phyloP scores from a whole-genome alignment of 257 asterid species.

The Gentiana macrophylla region DNA sequence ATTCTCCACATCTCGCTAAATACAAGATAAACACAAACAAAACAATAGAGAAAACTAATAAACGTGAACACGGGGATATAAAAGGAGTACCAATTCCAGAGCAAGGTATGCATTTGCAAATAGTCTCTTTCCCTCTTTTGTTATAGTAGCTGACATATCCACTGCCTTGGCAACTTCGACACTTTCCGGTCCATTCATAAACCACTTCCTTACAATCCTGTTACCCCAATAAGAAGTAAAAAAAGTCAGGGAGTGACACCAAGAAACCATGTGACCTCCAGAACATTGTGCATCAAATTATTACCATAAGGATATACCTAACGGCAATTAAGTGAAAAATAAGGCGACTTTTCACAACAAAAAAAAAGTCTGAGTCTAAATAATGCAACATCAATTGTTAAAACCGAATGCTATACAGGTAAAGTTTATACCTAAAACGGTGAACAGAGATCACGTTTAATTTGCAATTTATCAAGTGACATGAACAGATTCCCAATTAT shows the following conservation, averaged over 20 bases:
- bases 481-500: too few species aligned
- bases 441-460: too few species aligned
- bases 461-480: too few species aligned
- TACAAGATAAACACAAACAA: not conserved
- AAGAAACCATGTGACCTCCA: not conserved
- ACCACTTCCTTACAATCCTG: conserved; percentile 85
- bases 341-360: not conserved
- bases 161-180: conserved; percentile 92
- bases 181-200: conserved; percentile 95
- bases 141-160: conserved; percentile 77
- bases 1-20: too few species aligned
- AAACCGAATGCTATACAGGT: too few species aligned
- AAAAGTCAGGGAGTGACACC: not conserved
- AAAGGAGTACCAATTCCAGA: conserved; percentile 57
- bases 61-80: not conserved
- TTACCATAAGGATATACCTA: too few species aligned
- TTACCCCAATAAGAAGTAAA: not conserved
- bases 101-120: conserved; percentile 96
- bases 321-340: not conserved
- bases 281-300: not conserved
- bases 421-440: too few species aligned
- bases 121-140: conserved; percentile 75
- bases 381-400: too few species aligned
- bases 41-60: not conserved
- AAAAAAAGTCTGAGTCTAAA: too few species aligned